Evolutionary conservation across 1,284 basidiomycete genomes (phyloP), one percentile per base, ranked within the genome.

Genomic region (Kwoniella shivajii): DNA sequence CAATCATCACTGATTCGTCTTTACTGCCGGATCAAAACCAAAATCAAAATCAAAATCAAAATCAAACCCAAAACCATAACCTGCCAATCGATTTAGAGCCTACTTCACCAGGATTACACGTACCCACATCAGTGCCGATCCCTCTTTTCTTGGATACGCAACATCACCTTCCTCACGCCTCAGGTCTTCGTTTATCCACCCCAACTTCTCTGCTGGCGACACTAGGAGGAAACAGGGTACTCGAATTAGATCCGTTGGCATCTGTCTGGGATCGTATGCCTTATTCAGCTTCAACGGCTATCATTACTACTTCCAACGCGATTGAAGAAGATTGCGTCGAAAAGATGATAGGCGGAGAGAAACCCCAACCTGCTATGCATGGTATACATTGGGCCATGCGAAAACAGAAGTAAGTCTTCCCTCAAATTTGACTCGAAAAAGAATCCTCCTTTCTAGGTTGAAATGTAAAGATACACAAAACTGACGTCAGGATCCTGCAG

Each of bases 261-360:
- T 50, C 39, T 14, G 27, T 67, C 33, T 64, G 64, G 67, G 64
- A 67, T 34, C 64, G 61, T 37, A 68, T 72, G 66, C 69, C 67
- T 16, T 59, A 64, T 41, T 57, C 65, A 14, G 59, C 60, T 6
- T 42, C 57, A 2, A 45, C 62, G 16, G 47, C 67, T 4, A 34
- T 43, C 18, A 39, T 57, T 5, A 39, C 53, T n/a, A 60, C 54
- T 24, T 37, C 42, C 5, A 49, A 57, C 41, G 50, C 36, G 11
- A 46, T 43, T 20, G 67, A 70, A 43, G 69, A 70, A 38, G 65
- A 63, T 31, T 29, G 38, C n/a, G 65, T 67, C 7, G 68, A 72
- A 48, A 41, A 33, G 6, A 31, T 68, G 34, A 27, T 69, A 16
- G 60, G 61, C 6, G 68, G 66, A 2, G 46, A 57, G 33, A 37